Evolutionary conservation across 2,329 filamentous ascomycete species (phyloP).

Genomic region (Cadophora sp.): DNA sequence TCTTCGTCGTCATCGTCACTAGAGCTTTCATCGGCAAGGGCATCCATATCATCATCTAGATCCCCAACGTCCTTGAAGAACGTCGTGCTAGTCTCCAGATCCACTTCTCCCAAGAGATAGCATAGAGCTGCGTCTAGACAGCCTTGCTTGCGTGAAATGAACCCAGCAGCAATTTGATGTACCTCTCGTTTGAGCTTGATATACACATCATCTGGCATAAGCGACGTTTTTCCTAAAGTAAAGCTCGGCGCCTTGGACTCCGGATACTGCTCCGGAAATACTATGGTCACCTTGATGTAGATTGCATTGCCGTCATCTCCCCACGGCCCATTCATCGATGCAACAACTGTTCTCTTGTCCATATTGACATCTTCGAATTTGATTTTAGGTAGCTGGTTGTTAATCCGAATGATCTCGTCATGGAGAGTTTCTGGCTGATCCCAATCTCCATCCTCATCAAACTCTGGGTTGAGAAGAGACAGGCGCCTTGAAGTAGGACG

Average conservation of each 20-base stretch:
- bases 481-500: constrained; percentile 39
- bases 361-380: constrained; percentile 70
- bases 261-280: constrained; percentile 66
- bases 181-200: constrained; percentile 61
- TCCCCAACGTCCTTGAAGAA: constrained; percentile 64
- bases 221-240: constrained; percentile 64
- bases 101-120: constrained; percentile 68
- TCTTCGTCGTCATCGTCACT: constrained; percentile 77
- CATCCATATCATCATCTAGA: constrained; percentile 64
- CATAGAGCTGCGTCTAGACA: constrained; percentile 67
- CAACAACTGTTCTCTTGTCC: constrained; percentile 63
- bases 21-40: constrained; percentile 76
- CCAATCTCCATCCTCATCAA: constrained; percentile 55
- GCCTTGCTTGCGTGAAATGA: constrained; percentile 63
- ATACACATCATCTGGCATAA: constrained; percentile 64
- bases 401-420: constrained; percentile 69
- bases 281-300: constrained; percentile 67
- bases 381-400: constrained; percentile 66
- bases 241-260: constrained; percentile 64
- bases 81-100: constrained; percentile 64
- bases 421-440: constrained; percentile 65
- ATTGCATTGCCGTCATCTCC: constrained; percentile 62
- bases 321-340: constrained; percentile 71
- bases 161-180: constrained; percentile 61
- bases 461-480: constrained; percentile 44